Percentiles rank a stretch among this genome's conserved stretches.
Evolutionary conservation across 139 green algal genomes (phyloP).

Genomic region (Haematococcus lacustris): DNA sequence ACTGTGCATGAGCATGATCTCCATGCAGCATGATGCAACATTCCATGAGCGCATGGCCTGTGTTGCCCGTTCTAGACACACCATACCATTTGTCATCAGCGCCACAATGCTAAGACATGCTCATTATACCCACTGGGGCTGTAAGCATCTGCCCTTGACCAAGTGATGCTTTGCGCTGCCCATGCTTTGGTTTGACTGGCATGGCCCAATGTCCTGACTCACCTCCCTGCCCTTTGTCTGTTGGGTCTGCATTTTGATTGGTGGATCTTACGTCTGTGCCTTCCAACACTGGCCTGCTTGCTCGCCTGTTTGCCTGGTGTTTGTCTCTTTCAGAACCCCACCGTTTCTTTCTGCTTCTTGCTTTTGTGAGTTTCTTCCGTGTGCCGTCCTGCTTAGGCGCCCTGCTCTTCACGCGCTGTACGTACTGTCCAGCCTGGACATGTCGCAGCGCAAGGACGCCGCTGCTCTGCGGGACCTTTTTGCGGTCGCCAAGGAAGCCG

Average conservation of each 20-base stretch:
- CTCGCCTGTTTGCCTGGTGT: neutral
- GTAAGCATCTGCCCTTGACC: too few species aligned
- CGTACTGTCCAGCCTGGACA: slow-evolving; percentile 35
- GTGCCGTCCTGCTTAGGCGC: neutral
- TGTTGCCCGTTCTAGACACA: too few species aligned
- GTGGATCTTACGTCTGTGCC: neutral
- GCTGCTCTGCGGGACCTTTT: slow-evolving; percentile 20
- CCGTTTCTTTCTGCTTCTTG: neutral
- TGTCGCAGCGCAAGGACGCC: slow-evolving; percentile 54
- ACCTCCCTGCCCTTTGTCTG: too few species aligned
- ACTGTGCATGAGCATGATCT: too few species aligned
- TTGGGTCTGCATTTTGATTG: neutral
- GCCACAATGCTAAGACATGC: too few species aligned
- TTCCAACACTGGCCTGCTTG: neutral
- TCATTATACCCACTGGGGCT: too few species aligned
- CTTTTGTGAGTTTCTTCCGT: neutral
- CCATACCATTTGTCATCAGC: too few species aligned
- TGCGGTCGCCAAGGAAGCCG: slow-evolving; percentile 21
- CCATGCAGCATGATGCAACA: too few species aligned
- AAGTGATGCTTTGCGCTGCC: too few species aligned
- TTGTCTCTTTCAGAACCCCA: neutral
- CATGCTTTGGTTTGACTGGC: too few species aligned
- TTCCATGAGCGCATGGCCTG: too few species aligned
- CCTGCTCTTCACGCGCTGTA: slow-evolving; percentile 18
- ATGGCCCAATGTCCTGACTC: too few species aligned